Percentiles rank a stretch among this genome's conserved stretches.
phyloP scores from a whole-genome alignment of 164 flowering plant species.

The Kingdonia uniflora region DNA sequence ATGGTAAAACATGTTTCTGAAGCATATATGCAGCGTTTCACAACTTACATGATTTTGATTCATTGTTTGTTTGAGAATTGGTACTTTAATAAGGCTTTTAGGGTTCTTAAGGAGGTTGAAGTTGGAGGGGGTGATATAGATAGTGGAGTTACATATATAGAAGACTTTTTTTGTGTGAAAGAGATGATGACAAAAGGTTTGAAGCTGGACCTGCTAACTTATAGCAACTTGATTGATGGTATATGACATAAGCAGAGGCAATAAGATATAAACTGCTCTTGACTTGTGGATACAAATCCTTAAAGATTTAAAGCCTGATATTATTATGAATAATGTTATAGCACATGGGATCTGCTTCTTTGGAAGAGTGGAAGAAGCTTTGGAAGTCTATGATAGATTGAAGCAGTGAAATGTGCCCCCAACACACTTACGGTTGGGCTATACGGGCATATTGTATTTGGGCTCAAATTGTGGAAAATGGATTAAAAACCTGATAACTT shows the following conservation, averaged over 20 bases:
- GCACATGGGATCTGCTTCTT: slow-evolving; percentile 79
- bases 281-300: slow-evolving; percentile 44
- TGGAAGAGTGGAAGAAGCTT: slow-evolving; percentile 52
- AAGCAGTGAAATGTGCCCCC: slow-evolving; percentile 35
- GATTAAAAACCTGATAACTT: slow-evolving; percentile 62
- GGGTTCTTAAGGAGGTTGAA: slow-evolving; percentile 42
- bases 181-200: slow-evolving; percentile 71
- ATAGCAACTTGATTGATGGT: slow-evolving; percentile 60
- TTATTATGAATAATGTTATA: slow-evolving; percentile 58
- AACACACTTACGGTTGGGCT: slow-evolving; percentile 79
- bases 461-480: slow-evolving; percentile 41
- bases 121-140: slow-evolving; percentile 30
- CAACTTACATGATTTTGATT: slow-evolving; percentile 54
- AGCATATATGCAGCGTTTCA: no score
- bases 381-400: slow-evolving; percentile 46
- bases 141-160: slow-evolving; percentile 41
- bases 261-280: slow-evolving; percentile 49
- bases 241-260: slow-evolving; percentile 52
- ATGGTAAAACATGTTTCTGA: no score
- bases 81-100: slow-evolving; percentile 41
- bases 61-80: slow-evolving; percentile 74
- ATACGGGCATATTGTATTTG: slow-evolving; percentile 57
- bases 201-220: slow-evolving; percentile 59
- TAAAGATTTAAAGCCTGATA: slow-evolving; percentile 59
- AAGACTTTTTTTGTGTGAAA: slow-evolving; percentile 48